Conservation (phyloP, 257 asterid species). For the Fraxinus cuspidata region DNA sequence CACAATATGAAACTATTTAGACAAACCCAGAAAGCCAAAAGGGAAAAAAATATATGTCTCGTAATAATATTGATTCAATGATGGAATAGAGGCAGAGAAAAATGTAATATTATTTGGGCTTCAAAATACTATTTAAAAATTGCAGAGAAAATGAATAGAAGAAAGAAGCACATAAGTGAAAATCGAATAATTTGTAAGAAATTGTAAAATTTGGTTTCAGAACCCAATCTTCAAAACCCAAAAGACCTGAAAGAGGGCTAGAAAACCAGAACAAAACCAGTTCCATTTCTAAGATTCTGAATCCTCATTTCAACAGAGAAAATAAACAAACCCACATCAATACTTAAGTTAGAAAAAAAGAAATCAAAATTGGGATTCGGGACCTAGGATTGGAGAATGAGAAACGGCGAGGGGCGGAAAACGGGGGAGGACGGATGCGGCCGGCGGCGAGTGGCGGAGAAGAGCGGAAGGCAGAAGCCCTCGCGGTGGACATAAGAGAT, state of each 20-base stretch:
- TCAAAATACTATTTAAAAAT: background rate
- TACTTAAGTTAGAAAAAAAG: background rate
- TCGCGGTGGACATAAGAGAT: conserved; percentile 64
- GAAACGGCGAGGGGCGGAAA: conserved; percentile 67
- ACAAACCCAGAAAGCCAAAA: conserved; percentile 5
- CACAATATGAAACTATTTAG: background rate
- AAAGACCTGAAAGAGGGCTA: background rate
- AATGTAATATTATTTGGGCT: background rate
- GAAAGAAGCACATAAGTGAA: background rate
- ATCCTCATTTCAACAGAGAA: background rate
- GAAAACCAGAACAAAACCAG: background rate
- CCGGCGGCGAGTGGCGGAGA: conserved; percentile 46
- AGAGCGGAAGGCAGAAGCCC: conserved; percentile 75
- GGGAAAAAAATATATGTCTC: background rate
- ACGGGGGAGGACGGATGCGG: conserved; percentile 59
- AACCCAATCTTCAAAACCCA: background rate
- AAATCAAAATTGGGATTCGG: background rate
- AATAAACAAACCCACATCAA: background rate
- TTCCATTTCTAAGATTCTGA: background rate
- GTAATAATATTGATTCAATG: background rate
- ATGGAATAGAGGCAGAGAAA: background rate
- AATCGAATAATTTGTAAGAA: background rate
- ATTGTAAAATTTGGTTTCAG: background rate
- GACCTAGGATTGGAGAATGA: conserved; percentile 81
- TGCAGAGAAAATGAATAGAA: background rate